Evolutionary conservation across 2,329 filamentous ascomycete genomes (phyloP).

Genomic region (Pyricularia sp.): DNA sequence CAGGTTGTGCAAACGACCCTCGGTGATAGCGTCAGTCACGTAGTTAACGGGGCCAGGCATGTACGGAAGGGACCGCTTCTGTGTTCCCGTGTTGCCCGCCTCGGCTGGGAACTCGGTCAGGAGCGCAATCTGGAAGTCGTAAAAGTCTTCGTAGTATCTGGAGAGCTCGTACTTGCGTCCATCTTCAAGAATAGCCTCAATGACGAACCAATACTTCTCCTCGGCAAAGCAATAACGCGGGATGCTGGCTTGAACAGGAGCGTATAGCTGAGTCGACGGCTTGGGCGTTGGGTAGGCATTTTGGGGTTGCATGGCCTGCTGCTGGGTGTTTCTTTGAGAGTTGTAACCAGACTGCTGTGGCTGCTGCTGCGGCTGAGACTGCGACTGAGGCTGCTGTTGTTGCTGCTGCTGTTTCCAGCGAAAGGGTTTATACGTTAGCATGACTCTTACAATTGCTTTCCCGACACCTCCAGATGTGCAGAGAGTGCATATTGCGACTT

Average conservation of each 20-base stretch:
- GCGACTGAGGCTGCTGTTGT: conserved; percentile 22
- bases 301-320: conserved; percentile 5
- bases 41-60: conserved; percentile 98
- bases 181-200: conserved; percentile 84
- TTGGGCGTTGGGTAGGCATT: conserved; percentile 16
- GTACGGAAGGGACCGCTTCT: conserved; percentile 79
- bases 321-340: conserved; percentile 25
- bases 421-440: neutral
- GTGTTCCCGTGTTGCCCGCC: conserved; percentile 73
- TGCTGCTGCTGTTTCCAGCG: conserved; percentile 11
- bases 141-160: conserved; percentile 96
- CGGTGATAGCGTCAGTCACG: conserved; percentile 95
- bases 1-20: conserved; percentile 82
- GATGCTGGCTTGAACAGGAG: conserved; percentile 75
- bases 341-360: conserved; percentile 24
- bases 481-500: neutral
- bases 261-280: conserved; percentile 49
- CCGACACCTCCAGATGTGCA: neutral
- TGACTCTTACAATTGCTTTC: neutral
- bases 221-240: conserved; percentile 93
- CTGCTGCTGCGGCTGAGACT: conserved; percentile 24
- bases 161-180: conserved; percentile 88
- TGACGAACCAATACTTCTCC: conserved; percentile 98
- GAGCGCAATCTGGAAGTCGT: conserved; percentile 94
- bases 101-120: conserved; percentile 88